Evolutionary conservation across 345 rosid species (phyloP), one percentile per base, ranked within the genome.

Genomic region (Abelmoschus esculentus): DNA sequence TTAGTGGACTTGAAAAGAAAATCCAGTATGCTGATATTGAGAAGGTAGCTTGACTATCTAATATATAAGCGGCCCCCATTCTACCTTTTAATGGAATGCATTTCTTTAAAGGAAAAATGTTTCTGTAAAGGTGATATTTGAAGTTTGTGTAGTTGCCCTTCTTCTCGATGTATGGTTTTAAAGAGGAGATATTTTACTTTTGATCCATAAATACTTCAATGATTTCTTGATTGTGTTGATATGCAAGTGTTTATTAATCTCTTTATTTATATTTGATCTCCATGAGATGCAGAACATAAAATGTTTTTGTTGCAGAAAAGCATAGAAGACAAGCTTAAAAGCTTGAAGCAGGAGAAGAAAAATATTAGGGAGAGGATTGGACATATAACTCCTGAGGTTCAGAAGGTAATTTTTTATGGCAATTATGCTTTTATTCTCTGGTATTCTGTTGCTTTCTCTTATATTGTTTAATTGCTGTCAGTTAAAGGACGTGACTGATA

Each of bases 1-100:
- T 95, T 72, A 90, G 96, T 82, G 97, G 96, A 67, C 96, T 95
- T 60, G 93, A 95, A 74, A 90, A 91, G 84, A 95, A 88, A 93
- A 86, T 87, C 74, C 97, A 91, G 79, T 95, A 95, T 82, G 97
- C 96, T 34, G 93, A 88, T 29, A 95, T 95, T 76, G 98, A 93
- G 84, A 87, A 87, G 97, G 99, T 89, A 81, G 70, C 9, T 26
- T 57, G 67, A 44, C 46, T 66, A 22, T 58, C 44, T 62, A 42
- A 61, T 54, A 56, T 38, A 56, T 55, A 22, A 69, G 22, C 0
- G 0, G 5, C 13, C 7, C 61, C 44, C 70, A 8, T 38, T 18
- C 47, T 69, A 44, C 36, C 69, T 46, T 53, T 72, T 50, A 28
- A 28, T 7, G 10, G 69, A 46, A 66, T 66, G 56, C 7, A 5